These are phyloP conservation scores for Phytopythium delawarense DNA, from an alignment of 352 stramenopile species.

Conservation along the genomic window DNA sequence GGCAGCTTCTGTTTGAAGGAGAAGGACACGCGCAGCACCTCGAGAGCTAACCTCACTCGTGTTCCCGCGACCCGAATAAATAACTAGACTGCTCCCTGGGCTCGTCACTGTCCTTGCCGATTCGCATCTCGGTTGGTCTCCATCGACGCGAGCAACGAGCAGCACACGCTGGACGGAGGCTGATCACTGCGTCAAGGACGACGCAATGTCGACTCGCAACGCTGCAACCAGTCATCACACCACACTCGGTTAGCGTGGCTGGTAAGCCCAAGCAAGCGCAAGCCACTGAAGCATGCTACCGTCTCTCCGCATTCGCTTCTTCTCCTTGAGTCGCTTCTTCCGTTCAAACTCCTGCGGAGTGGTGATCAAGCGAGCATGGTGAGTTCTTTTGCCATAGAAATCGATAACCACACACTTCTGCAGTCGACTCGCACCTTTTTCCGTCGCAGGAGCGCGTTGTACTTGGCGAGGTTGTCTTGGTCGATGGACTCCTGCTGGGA, in stretches of 20 bases:
- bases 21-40: background rate
- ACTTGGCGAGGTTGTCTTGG: constrained; percentile 46
- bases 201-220: constrained; percentile 1
- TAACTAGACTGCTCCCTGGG: background rate
- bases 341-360: constrained; percentile 47
- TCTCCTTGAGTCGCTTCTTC: constrained; percentile 70
- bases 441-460: constrained; percentile 51
- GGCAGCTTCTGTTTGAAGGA: background rate
- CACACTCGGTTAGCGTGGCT: background rate
- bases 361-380: background rate
- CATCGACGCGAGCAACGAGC: background rate
- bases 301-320: constrained; percentile 65
- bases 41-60: background rate
- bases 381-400: background rate
- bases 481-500: constrained; percentile 40
- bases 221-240: background rate
- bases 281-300: constrained; percentile 15
- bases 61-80: constrained; percentile 5
- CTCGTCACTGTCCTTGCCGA: background rate
- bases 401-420: background rate
- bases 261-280: no score
- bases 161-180: background rate
- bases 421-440: constrained; percentile 47
- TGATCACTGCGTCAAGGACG: background rate
- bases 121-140: background rate